A percentile compares a stretch with the other conserved stretches of the same genome.
These are phyloP conservation scores for Thelephora ganbajun DNA, from an alignment of 768 basidiomycete species.

Conservation along the genomic window DNA sequence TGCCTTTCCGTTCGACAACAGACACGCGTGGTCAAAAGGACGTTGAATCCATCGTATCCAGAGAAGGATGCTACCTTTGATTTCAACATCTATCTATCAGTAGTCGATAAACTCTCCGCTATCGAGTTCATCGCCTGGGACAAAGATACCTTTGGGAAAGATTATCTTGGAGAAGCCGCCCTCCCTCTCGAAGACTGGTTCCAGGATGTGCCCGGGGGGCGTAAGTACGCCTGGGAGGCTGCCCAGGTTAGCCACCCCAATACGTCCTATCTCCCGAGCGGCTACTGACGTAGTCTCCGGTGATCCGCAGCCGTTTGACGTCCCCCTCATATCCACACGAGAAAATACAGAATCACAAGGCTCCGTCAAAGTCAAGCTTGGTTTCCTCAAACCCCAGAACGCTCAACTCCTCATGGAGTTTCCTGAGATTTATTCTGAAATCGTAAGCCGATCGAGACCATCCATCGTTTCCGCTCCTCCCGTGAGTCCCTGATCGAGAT, in stretches of 20 bases:
- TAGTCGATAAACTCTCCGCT: conserved; percentile 56
- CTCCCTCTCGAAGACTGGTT: conserved; percentile 82
- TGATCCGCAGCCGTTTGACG: conserved; percentile 28
- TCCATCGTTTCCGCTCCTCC: conserved; percentile 68
- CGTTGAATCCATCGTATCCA: conserved; percentile 49
- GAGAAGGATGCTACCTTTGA: conserved; percentile 77
- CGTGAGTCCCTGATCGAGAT: conserved; percentile 26
- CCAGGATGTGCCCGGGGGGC: conserved; percentile 18
- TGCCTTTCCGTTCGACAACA: conserved; percentile 43
- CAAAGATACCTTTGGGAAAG: conserved; percentile 79
- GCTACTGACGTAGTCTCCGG: conserved; percentile 12
- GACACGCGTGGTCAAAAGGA: conserved; percentile 68
- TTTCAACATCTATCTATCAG: conserved; percentile 69
- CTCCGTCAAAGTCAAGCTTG: conserved; percentile 44
- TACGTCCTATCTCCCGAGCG: neutral
- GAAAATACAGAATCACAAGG: conserved; percentile 34
- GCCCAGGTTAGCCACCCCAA: conserved; percentile 13
- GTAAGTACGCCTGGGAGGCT: conserved; percentile 40
- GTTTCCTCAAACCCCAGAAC: conserved; percentile 35
- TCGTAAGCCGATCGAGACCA: conserved; percentile 48
- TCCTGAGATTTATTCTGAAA: conserved; percentile 46
- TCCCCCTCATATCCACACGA: conserved; percentile 33
- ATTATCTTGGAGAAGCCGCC: conserved; percentile 84
- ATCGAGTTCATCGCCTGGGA: conserved; percentile 90
- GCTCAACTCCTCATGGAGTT: conserved; percentile 31